Evolutionary conservation across 176 grass and related monocot species (phyloP), one percentile per base, ranked within the genome.

Genomic region (Cenchrus americanus): DNA sequence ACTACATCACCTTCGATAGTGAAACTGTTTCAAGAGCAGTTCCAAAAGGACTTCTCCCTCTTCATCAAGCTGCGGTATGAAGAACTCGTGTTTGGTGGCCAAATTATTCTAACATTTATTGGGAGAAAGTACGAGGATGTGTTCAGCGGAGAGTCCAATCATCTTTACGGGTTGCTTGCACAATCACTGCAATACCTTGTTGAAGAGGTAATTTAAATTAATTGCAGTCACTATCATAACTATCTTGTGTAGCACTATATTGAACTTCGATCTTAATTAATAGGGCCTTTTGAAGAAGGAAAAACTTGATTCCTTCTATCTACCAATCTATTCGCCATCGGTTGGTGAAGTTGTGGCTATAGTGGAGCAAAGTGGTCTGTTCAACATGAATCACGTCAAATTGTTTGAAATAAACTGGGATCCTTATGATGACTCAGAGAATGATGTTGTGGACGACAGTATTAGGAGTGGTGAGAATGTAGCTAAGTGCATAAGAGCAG

Each of bases 291-390:
- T 89, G 30, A 76, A 80, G 52, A 62, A 81, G 53, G 69, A 76
- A 23, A 92, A 89, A 40, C 13, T 89, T 44, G 68, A 83, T 13
- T 81, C 81, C 11, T 91, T 91, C 54, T 71, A 91, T 40, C 0
- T 91, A 48, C 89, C 82, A 18, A 2, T 83, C 8, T 94, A 94
- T 24, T 49, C 49, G 24, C 82, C 92, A 14, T 90, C 92, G 0
- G 58, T 86, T 14, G 52, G 69, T n/a, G 92, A 94, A 73, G 86
- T 76, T 2, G 63, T 50, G 40, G 73, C 42, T 0, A 26, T 86
- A 0, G 66, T 91, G 34, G 14, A 76, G 14, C 4, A 21, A 48
- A 30, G 49, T 27, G 81, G 64, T 17, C 21, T 76, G 6, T 94
- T 91, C 19, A 64, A 80, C 46, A 59, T 90, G 8, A 21, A 75